Percentiles rank a stretch among this genome's conserved stretches.
phyloP scores from a whole-genome alignment of 2,329 filamentous ascomycete species.

The Cyanodermella asteris region DNA sequence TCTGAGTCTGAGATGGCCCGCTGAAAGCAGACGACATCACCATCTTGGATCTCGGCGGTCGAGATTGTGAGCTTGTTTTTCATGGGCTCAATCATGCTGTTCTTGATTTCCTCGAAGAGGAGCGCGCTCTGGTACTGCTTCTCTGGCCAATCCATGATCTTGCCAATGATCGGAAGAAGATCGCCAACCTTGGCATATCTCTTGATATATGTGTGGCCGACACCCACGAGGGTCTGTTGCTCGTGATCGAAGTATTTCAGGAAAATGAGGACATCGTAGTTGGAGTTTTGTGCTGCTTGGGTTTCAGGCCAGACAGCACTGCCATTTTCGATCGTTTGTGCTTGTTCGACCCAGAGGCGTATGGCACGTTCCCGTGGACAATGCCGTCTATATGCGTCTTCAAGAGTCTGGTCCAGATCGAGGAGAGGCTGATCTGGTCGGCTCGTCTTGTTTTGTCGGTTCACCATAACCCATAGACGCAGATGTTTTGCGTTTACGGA shows the following conservation, averaged over 20 bases:
- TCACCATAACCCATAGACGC: slow-evolving; percentile 92
- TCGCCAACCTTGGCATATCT: slow-evolving; percentile 78
- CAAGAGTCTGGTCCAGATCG: slow-evolving; percentile 54
- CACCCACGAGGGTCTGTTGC: slow-evolving; percentile 50
- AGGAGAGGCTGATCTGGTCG: slow-evolving; percentile 72
- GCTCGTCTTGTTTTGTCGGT: slow-evolving; percentile 90
- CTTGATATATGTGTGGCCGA: slow-evolving; percentile 68
- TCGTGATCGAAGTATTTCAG: slow-evolving; percentile 78
- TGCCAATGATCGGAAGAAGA: slow-evolving; percentile 51
- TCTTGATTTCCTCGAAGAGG: slow-evolving; percentile 94
- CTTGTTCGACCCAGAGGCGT: slow-evolving; percentile 70
- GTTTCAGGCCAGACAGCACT: slow-evolving; percentile 42
- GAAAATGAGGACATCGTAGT: slow-evolving; percentile 56
- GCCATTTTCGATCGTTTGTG: slow-evolving; percentile 46
- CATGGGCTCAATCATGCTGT: slow-evolving; percentile 86
- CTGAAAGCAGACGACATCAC: slow-evolving; percentile 93
- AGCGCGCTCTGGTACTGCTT: slow-evolving; percentile 25
- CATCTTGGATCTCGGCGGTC: slow-evolving; percentile 85
- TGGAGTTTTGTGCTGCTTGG: slow-evolving; percentile 12
- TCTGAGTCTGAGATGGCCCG: slow-evolving; percentile 32
- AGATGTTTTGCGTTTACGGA: slow-evolving; percentile 45
- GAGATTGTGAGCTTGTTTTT: slow-evolving; percentile 79
- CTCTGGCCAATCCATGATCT: slow-evolving; percentile 69
- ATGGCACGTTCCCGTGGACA: slow-evolving; percentile 47
- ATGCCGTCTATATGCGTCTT: slow-evolving; percentile 48